These are phyloP conservation scores for Voacanga thouarsii DNA, from an alignment of 257 asterid species.

Conservation along the genomic window DNA sequence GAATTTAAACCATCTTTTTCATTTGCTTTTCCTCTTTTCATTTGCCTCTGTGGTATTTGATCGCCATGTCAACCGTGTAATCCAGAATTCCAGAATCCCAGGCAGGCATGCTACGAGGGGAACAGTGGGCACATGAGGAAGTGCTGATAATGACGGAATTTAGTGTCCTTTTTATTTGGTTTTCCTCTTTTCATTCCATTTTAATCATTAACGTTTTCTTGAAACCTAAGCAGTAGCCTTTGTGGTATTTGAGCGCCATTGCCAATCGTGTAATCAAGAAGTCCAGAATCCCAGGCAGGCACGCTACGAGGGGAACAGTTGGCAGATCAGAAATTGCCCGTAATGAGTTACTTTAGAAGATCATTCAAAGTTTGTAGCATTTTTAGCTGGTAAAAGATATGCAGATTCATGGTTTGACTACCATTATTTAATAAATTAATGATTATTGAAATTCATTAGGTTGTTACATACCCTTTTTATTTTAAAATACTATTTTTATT, in stretches of 20 bases:
- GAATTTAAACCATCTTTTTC: not conserved
- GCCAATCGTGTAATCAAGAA: too few species aligned
- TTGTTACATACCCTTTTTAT: too few species aligned
- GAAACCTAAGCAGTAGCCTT: not conserved
- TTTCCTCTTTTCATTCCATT: constrained; percentile 2
- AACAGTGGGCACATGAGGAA: too few species aligned
- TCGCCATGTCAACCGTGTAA: too few species aligned
- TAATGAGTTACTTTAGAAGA: too few species aligned
- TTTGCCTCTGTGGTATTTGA: too few species aligned
- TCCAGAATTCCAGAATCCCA: too few species aligned
- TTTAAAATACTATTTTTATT: too few species aligned
- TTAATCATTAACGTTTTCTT: not conserved
- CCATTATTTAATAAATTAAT: not conserved
- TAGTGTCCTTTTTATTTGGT: not conserved
- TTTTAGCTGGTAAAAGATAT: not conserved
- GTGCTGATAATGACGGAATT: constrained; percentile 1
- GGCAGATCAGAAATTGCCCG: too few species aligned
- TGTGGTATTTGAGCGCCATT: not conserved
- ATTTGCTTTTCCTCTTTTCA: not conserved
- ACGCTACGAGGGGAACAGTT: too few species aligned
- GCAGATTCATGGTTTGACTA: not conserved
- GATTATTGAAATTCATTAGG: not conserved
- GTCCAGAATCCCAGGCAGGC: not conserved
- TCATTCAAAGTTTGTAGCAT: not conserved
- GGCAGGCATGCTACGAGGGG: too few species aligned